Evolutionary conservation across 2,329 filamentous ascomycete genomes (phyloP).

Genomic region (Talaromyces sp.): DNA sequence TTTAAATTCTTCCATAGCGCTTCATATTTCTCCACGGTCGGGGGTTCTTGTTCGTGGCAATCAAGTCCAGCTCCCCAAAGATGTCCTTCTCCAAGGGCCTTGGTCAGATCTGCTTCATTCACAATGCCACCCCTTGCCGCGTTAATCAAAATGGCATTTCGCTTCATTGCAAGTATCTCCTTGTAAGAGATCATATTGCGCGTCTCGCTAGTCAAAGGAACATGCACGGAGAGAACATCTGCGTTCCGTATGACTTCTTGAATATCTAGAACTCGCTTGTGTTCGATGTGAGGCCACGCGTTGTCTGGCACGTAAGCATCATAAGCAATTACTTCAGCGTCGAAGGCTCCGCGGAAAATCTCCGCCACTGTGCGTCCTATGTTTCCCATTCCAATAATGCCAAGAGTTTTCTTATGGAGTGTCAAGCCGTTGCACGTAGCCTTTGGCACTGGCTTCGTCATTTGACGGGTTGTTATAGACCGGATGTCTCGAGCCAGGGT

Average conservation of each 20-base stretch:
- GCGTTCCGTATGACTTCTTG: not conserved
- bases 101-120: constrained; percentile 42
- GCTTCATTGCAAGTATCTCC: constrained; percentile 23
- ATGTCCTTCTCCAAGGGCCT: constrained; percentile 36
- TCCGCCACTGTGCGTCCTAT: not conserved
- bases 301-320: not conserved
- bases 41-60: constrained; percentile 6
- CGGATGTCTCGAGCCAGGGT: not conserved
- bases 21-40: not conserved
- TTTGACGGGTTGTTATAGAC: not conserved
- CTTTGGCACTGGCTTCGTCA: not conserved
- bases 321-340: not conserved
- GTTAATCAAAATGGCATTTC: constrained; percentile 42
- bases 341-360: not conserved
- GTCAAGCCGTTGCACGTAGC: not conserved
- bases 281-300: not conserved
- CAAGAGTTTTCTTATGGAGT: not conserved
- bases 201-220: not conserved
- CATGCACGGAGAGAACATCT: not conserved
- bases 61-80: constrained; percentile 47
- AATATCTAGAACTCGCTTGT: not conserved
- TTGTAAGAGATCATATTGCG: not conserved
- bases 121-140: constrained; percentile 47
- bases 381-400: constrained; percentile 1
- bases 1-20: not conserved